Evolutionary conservation across 208 protist species (phyloP), one percentile per base, ranked within the genome.

Genomic region (Leishmania amazonensis): DNA sequence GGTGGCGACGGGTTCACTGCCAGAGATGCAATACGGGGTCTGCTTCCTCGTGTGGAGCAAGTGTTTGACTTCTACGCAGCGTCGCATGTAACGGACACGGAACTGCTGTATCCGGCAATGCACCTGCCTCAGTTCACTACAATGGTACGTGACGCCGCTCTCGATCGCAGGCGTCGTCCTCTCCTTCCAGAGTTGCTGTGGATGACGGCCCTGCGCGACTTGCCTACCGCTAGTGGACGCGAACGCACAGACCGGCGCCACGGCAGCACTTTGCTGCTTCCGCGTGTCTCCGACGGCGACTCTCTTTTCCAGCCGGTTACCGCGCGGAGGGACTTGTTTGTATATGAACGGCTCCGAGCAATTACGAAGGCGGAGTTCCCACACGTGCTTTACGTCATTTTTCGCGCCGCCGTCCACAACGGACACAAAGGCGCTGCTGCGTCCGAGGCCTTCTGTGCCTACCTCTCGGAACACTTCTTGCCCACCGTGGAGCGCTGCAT

Each of bases 11-110:
- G 5, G 11, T 28, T 76, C 75, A 3, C 38, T 51, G 75, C 7
- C 57, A 49, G 57, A 62, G 47, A 58, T 40, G 53, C 38, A 11
- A 31, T 74, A 11, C 24, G 71, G 81, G 64, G 76, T 35, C 88
- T 93, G 74, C 80, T 84, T 38, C 35, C 74, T 42, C 65, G 81
- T 19, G 75, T 94, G 11, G 78, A 89, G 45, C 57, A 72, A 7
- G 87, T 94, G 4, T 96, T 90, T 76, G 82, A 89, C 54, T 92
- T 90, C 78, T 96, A 94, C 79, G 90, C 90, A 38, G 68, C 76
- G 7, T 79, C 79, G 24, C 75, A 54, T 35, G 81, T 76, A 72
- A 57, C 24, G 19, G 80, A 85, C 38, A 67, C 62, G 0, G 81
- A 88, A 40, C 64, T 85, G 53, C 82, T 93, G 62, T 83, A 89